Base-by-base conservation (phyloP, 225 moss, liverwort and hornwort genomes). In the Sphagnum contortum region DNA sequence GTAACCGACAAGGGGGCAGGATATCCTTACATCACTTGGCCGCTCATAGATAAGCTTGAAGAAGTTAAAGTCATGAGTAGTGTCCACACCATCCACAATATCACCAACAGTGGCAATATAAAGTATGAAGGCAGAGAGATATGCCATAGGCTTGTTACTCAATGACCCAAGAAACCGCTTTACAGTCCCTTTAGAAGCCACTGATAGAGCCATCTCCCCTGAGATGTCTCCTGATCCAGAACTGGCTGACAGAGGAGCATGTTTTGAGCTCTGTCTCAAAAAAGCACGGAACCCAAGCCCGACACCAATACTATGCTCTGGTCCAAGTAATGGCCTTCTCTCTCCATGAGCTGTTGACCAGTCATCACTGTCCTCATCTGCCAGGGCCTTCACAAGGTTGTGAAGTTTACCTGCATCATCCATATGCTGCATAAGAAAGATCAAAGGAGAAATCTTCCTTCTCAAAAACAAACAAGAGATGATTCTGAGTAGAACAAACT, bases 1-100 rank as follows among this genome's bases (percentile, higher is more conserved):
- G 29, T 29, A 29, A 29, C 29, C 29, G 29, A 29, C 29, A 29
- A 29, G 29, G 29, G 29, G 29, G 29, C 29, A 29, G 29, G 29
- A 29, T 29, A 8, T 2, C 47, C 79, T 51, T 84, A 99, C 98
- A 81, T 99, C 98, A 81, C 88, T 99, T 0, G 98, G 93, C 50
- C 91, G 90, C 71, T 93, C 93, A 64, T 89, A 93, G 49, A 99
- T 87, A 66, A 99, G 83, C 57, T 91, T 87, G 77, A 99, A 99
- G 69, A 84, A 99, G 72, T 99, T 99, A 76, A 89, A 99, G 82
- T 99, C 98, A 74, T 99, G 98, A 47, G 98, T 99, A 45, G 98
- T 99, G 75, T 99, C 98, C 49, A 86, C 91, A 63, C 98, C 98
- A 78, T 99, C 98, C 48, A 99, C 98, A 58, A 99, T 91, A 62